Percentiles rank a stretch among this genome's conserved stretches.
Evolutionary conservation across 495 filamentous ascomycete species (phyloP).

Genomic region (Hypoxylon lenormandii): DNA sequence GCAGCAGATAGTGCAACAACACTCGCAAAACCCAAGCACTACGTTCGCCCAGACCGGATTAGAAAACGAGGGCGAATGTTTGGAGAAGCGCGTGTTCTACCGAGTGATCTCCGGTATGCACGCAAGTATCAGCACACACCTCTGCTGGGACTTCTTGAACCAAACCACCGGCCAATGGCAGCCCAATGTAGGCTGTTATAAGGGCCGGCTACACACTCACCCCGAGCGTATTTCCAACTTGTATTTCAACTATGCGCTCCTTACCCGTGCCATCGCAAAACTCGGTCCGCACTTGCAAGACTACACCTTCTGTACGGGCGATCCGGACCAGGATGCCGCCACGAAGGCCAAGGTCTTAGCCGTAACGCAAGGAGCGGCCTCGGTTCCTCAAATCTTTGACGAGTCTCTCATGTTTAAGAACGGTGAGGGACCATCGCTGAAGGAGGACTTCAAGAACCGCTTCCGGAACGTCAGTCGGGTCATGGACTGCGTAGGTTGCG

Average conservation of each 20-base stretch:
- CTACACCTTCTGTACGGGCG: constrained; percentile 94
- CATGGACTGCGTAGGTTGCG: constrained; percentile 99
- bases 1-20: constrained; percentile 68
- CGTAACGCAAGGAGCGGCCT: constrained; percentile 75
- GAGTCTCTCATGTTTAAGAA: constrained; percentile 93
- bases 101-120: constrained; percentile 97
- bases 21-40: constrained; percentile 62
- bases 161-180: constrained; percentile 94
- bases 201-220: constrained; percentile 79
- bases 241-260: constrained; percentile 97
- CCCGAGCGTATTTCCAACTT: constrained; percentile 95
- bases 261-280: constrained; percentile 90
- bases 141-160: constrained; percentile 97
- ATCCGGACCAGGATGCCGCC: constrained; percentile 76
- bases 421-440: constrained; percentile 75
- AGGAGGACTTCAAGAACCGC: constrained; percentile 96
- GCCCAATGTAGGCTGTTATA: constrained; percentile 91
- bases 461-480: constrained; percentile 95
- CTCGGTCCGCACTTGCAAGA: constrained; percentile 80
- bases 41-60: constrained; percentile 67
- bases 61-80: constrained; percentile 86
- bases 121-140: constrained; percentile 91
- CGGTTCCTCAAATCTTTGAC: constrained; percentile 84
- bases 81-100: constrained; percentile 98
- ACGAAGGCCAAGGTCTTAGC: constrained; percentile 83